Base-by-base conservation (phyloP, 352 stramenopile species). In the Pythium scleroteichum region DNA sequence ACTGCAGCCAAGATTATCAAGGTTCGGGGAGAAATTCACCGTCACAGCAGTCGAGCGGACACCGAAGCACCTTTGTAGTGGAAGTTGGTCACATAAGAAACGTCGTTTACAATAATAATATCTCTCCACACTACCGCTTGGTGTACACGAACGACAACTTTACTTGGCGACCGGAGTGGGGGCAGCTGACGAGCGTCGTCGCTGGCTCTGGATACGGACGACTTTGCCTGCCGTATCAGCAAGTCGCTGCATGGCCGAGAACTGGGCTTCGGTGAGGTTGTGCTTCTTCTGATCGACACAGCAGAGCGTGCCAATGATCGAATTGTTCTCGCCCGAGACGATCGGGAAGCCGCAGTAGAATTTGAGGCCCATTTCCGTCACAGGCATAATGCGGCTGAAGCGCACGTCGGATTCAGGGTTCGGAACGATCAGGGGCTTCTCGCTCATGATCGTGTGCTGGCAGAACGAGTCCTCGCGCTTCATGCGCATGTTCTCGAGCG, bases 331-430 rank as follows among this genome's bases (percentile, higher is more conserved):
- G 1, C 45, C 60, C 0, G 46, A 65, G 4, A 82, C 29, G 9
- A 92, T 54, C 19, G 83, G 83, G 27, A 90, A 90, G 1, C 83
- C 83, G 59, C 75, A 88, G 76, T 92, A 90, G 61, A 87, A 92
- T 53, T 73, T 76, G 29, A 84, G 62, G 4, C 65, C 66, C 54
- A 79, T 73, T 32, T 52, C 57, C 20, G n/a, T 53, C 50, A 64
- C 64, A 0, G 71, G 64, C 29, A 54, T 45, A 19, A 66, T 63
- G 17, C 78, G 64, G 41, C 73, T 69, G 38, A 92, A 92, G 14
- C 82, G 82, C 45, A 90, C 74, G 61, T 92, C 82, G 0, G 79
- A 64, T 29, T 85, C 74, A 0, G 75, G 67, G 41, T 88, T 69
- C 22, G 68, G 79, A 66, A 85, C 78, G 44, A 92, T 69, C 8